Evolutionary conservation across 73 alveolate species (phyloP), one percentile per base, ranked within the genome.

Genomic region (Paramecium biaurelia): DNA sequence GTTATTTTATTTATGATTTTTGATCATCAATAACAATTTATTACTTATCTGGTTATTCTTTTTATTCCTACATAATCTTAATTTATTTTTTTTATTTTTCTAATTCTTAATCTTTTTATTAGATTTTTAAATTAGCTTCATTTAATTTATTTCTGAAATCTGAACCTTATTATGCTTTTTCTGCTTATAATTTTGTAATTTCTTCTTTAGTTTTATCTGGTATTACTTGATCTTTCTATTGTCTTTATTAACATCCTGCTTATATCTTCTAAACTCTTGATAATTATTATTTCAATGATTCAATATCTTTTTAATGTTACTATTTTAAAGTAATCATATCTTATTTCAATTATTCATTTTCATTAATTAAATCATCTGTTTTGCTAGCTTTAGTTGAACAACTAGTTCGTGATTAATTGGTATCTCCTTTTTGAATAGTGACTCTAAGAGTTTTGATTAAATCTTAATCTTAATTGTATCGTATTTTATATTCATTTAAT

Each of bases 301-400:
- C 56, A 2, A 28, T 35, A 4, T 72, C 86, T 72, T 72, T 35
- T 28, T 34, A 35, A 72, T 34, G 32, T 24, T 72, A 14, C 18
- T 35, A 34, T 42, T 72, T 72, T 72, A 72, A 72, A 2, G 18
- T 8, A 35, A 72, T 72, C 37, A 72, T 72, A 6, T 72, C 86
- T 15, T 72, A 37, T 37, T 72, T 72, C 30, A 72, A 72, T 72
- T 72, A 14, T 38, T 72, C 86, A 14, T 72, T 72, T 72, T 72
- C 86, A 35, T 21, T 11, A 12, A 28, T 14, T 21, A 72, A 12
- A 15, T 32, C 58, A 72, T 72, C 86, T 12, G 56, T 35, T 34
- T 34, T 34, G 32, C 59, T 35, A 14, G 58, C 86, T 38, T 72
- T 35, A 10, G 86, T 72, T 72, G 86, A 72, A 72, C 59, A 35